Base-by-base conservation (phyloP, 805 yeast genomes). In the Lipomyces mesembrius region DNA sequence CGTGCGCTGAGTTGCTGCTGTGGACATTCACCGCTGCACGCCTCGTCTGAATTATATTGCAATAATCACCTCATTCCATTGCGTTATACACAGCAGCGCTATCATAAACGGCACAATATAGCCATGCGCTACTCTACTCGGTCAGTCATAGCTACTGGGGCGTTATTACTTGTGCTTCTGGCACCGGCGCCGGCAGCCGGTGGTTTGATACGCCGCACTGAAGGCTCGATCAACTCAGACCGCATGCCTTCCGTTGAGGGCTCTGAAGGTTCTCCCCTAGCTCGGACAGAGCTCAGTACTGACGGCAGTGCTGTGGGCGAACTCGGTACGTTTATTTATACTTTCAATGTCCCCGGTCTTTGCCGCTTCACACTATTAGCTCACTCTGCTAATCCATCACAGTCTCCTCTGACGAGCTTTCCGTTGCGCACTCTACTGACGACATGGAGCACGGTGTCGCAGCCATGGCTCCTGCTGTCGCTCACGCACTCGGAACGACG, bases 361-460 rank as follows among this genome's bases (percentile, higher is more conserved):
- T 4, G 25, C 57, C 27, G n/a, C 9, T 25, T 27, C 22, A 2
- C 37, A 9, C 35, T 17, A 12, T 54, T 29, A 1, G 22, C 57
- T 32, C 37, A 20, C 12, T n/a, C 20, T 5, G 5, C 37, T 34
- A 29, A 34, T n/a, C 39, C 32, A 25, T 27, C 22, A 17, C 56
- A 27, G 29, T 25, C n/a, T 52, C 56, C n/a, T 17, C n/a, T 25
- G 32, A 22, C 8, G n/a, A 29, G 20, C 34, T 29, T 17, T 7
- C 39, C 1, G 43, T 6, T 14, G n/a, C 49, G 9, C 12, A 2
- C 20, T 22, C 59, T 22, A 20, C 59, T 29, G 53, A 53, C 12
- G 70, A 67, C 37, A 67, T 67, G 70, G 67, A 66, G 32, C 65
- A 62, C 51, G 65, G 60, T 55, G 37, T 66, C 46, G 65, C 59